A percentile compares a stretch with the other conserved stretches of the same genome.
These are phyloP conservation scores for Funneliformis geosporum DNA, from an alignment of 192 early-diverging fungal genomes.

Conservation along the genomic window DNA sequence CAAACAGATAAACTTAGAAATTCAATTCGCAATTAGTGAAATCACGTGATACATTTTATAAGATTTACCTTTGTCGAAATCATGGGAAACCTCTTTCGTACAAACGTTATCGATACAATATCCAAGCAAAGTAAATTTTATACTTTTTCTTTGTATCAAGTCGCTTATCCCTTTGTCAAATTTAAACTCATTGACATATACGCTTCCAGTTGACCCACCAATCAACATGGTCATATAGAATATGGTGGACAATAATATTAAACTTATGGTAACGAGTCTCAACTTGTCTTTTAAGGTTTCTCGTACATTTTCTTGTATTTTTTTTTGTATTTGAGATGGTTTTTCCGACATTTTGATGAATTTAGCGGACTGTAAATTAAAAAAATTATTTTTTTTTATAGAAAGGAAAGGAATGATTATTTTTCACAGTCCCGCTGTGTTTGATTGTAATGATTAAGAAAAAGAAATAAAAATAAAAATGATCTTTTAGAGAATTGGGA, in stretches of 20 bases:
- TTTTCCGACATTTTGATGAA: background rate
- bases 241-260: slow-evolving; percentile 6
- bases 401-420: background rate
- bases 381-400: background rate
- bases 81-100: background rate
- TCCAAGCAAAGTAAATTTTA: slow-evolving; percentile 24
- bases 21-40: background rate
- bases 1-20: background rate
- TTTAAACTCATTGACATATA: slow-evolving; percentile 10
- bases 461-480: background rate
- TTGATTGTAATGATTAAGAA: background rate
- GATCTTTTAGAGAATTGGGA: background rate
- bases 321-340: background rate
- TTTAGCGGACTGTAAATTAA: background rate
- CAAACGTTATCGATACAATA: slow-evolving; percentile 27
- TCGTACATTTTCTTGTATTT: background rate
- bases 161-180: background rate
- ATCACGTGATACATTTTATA: background rate
- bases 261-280: background rate
- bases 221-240: slow-evolving; percentile 14
- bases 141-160: background rate
- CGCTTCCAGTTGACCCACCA: background rate
- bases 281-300: background rate
- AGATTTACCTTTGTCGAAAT: slow-evolving; percentile 29
- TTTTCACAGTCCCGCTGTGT: slow-evolving; percentile 28